Evolutionary conservation across 23 red algal species (phyloP).

Genomic region (Gracilaria caudata): DNA sequence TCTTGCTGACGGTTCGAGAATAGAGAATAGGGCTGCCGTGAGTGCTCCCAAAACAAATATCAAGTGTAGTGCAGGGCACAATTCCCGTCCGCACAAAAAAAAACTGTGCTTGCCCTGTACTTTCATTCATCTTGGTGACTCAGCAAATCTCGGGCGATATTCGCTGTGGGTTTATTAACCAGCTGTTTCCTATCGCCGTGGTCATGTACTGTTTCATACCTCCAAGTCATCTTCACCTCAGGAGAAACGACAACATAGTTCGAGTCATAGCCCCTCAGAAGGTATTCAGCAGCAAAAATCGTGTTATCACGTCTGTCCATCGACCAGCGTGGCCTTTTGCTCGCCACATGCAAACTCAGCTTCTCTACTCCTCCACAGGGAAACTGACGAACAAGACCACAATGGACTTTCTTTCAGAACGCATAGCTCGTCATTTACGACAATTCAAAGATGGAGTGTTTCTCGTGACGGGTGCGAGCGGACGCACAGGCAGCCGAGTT

Average conservation of each 20-base stretch:
- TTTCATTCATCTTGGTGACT: no score
- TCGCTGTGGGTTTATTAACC: neutral
- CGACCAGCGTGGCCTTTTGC: neutral
- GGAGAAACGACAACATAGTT: neutral
- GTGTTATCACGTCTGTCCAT: neutral
- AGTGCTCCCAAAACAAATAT: no score
- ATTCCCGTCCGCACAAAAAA: no score
- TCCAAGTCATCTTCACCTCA: neutral
- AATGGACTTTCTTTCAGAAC: neutral
- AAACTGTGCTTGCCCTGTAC: no score
- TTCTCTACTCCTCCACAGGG: neutral
- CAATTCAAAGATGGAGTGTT: neutral
- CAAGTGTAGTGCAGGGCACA: no score
- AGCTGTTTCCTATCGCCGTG: neutral
- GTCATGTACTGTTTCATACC: slow-evolving; percentile 17
- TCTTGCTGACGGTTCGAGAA: no score
- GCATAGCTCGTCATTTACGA: slow-evolving; percentile 5
- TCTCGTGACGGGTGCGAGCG: slow-evolving; percentile 93
- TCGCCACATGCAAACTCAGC: neutral
- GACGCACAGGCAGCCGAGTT: slow-evolving; percentile 82
- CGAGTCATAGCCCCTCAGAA: neutral
- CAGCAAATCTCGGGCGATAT: no score
- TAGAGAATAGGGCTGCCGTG: no score
- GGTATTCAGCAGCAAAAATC: neutral
- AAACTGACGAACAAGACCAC: neutral